These are phyloP conservation scores for Chaetomium tenue DNA, from an alignment of 495 filamentous ascomycete species.

Conservation along the genomic window DNA sequence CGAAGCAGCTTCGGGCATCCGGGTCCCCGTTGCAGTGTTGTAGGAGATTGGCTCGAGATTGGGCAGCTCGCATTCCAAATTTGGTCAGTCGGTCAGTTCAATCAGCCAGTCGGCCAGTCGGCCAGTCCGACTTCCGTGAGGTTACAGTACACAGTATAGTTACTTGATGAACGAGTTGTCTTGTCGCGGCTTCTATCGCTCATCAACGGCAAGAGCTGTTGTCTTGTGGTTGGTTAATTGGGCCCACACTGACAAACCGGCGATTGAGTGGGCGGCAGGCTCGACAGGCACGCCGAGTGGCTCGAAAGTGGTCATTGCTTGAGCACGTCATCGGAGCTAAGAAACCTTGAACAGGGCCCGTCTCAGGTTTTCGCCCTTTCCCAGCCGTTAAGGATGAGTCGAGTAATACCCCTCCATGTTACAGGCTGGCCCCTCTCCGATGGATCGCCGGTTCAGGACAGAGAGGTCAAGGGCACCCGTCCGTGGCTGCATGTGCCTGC, in stretches of 20 bases:
- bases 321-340: slow-evolving; percentile 52
- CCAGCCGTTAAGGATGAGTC: background rate
- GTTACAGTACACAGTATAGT: no score
- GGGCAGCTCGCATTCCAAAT: background rate
- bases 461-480: background rate
- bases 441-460: slow-evolving; percentile 3
- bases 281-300: background rate
- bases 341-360: slow-evolving; percentile 9
- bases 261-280: background rate
- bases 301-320: slow-evolving; percentile 17
- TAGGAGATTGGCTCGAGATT: background rate
- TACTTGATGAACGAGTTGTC: no score
- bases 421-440: slow-evolving; percentile 12
- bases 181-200: background rate
- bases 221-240: background rate
- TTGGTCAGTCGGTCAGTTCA: background rate
- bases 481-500: background rate
- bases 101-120: no score
- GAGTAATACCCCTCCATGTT: slow-evolving; percentile 5
- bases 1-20: no score
- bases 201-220: background rate
- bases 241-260: slow-evolving; percentile 9
- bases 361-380: slow-evolving; percentile 14
- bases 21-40: no score
- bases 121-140: no score